These are phyloP conservation scores for Acanthamoeba healyi DNA, from an alignment of 208 protist species.

Conservation along the genomic window DNA sequence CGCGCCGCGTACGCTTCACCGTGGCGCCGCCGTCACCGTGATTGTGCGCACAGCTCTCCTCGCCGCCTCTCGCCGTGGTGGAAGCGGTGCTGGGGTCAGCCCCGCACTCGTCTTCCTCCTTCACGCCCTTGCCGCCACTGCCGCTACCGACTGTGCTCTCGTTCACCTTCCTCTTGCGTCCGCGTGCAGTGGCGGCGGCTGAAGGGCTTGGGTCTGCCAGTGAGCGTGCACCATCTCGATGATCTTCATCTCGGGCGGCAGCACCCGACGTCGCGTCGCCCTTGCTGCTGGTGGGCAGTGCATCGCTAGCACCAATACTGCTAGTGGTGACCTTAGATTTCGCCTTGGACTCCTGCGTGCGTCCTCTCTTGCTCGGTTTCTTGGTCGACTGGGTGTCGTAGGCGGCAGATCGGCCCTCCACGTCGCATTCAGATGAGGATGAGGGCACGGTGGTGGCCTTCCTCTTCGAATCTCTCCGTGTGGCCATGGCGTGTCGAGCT, in stretches of 20 bases:
- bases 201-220: conserved; percentile 53
- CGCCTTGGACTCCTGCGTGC: too few species aligned
- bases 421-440: not conserved
- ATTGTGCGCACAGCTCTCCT: not conserved
- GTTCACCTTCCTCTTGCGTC: not conserved
- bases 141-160: too few species aligned
- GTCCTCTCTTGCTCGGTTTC: not conserved
- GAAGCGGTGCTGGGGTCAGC: not conserved
- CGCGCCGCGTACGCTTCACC: not conserved
- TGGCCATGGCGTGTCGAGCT: not conserved
- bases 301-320: too few species aligned
- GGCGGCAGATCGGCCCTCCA: not conserved
- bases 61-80: not conserved
- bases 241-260: conserved; percentile 65
- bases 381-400: not conserved
- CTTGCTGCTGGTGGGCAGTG: too few species aligned
- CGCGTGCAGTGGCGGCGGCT: not conserved
- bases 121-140: not conserved
- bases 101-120: not conserved
- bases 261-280: not conserved
- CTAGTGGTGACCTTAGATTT: too few species aligned
- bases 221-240: conserved; percentile 41
- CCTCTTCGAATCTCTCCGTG: not conserved
- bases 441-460: not conserved
- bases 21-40: too few species aligned